Conservation (phyloP, 225 moss, liverwort and hornwort species). For the Ulota crispa region DNA sequence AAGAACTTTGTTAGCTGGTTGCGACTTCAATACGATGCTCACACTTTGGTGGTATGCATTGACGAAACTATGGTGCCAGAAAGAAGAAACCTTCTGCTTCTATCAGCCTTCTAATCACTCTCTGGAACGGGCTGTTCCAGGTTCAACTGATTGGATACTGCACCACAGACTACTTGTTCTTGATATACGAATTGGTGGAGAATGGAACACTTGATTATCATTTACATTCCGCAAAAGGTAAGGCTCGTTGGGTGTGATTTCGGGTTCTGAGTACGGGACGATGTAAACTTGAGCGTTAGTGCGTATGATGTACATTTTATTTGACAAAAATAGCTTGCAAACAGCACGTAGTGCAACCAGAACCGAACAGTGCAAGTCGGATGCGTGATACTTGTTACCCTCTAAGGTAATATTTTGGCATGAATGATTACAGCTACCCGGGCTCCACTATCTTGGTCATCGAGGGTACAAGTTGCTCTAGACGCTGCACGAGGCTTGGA, state of each 20-base stretch:
- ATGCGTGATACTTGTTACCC: neutral
- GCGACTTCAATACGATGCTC: neutral
- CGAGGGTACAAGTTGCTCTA: conserved; percentile 61
- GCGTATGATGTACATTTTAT: neutral
- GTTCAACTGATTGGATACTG: conserved; percentile 94
- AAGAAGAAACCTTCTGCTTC: neutral
- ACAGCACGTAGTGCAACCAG: neutral
- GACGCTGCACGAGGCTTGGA: conserved; percentile 89
- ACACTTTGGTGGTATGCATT: neutral
- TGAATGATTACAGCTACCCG: conserved; percentile 28
- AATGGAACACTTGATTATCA: conserved; percentile 90
- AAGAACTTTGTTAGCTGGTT: neutral
- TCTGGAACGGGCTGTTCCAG: conserved; percentile 37
- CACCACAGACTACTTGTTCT: conserved; percentile 75
- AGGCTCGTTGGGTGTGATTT: conserved; percentile 36
- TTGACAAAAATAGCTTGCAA: neutral
- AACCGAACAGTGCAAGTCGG: neutral
- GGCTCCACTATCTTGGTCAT: conserved; percentile 59
- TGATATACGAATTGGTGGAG: conserved; percentile 85
- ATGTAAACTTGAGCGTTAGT: neutral
- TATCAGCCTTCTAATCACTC: neutral
- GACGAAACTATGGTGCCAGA: neutral
- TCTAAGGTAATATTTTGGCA: neutral
- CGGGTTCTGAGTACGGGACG: neutral
- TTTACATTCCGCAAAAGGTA: conserved; percentile 61